Conservation (phyloP, 140 eudicot species). For the Cichorium intybus region DNA sequence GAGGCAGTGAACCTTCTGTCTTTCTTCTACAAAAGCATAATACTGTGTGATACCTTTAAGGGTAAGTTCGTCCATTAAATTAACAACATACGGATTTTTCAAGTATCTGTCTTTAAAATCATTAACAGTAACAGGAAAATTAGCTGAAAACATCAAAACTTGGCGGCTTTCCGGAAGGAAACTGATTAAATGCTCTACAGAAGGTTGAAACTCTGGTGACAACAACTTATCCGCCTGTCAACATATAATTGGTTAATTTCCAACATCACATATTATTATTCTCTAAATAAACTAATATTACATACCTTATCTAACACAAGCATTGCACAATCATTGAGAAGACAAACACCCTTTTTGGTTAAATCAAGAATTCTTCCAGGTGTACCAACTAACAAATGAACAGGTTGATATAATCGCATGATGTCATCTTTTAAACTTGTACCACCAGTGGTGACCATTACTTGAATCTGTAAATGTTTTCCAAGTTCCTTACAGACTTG, state of each 20-base stretch:
- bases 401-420: conserved; percentile 59
- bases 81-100: conserved; percentile 46
- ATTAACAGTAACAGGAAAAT: conserved; percentile 58
- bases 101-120: conserved; percentile 49
- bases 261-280: no score
- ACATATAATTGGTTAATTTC: no score
- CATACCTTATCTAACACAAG: conserved; percentile 61
- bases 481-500: no score
- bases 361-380: conserved; percentile 60
- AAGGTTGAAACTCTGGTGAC: conserved; percentile 59
- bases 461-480: conserved; percentile 41
- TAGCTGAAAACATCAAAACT: conserved; percentile 59
- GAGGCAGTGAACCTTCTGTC: no score
- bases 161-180: conserved; percentile 52
- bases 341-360: conserved; percentile 47
- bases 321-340: conserved; percentile 44
- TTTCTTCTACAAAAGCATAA: no score
- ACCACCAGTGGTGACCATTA: conserved; percentile 67
- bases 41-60: no score
- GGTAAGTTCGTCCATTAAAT: conserved; percentile 63
- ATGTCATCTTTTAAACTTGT: conserved; percentile 60
- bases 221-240: conserved; percentile 64
- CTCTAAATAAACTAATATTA: no score
- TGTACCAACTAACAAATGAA: conserved; percentile 58
- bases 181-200: conserved; percentile 39